Conservation (phyloP, 768 basidiomycete genomes). For the Amanita polypyramis region DNA sequence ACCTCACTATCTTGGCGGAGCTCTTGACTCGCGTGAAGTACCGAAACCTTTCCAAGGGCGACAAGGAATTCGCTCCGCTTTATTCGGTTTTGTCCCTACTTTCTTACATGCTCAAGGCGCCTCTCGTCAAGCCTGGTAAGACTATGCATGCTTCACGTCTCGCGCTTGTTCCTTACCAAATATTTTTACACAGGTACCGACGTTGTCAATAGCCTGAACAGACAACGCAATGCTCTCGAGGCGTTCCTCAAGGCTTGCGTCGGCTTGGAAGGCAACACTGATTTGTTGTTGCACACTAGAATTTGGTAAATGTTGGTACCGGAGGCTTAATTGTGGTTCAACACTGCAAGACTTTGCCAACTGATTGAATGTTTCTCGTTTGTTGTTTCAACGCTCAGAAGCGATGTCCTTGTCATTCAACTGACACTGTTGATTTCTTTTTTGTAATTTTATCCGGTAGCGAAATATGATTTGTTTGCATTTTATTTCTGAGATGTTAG, state of each 20-base stretch:
- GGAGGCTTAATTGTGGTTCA: conserved; percentile 1
- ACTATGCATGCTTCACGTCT: neutral
- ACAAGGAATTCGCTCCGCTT: conserved; percentile 65
- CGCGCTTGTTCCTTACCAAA: neutral
- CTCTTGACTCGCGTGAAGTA: conserved; percentile 89
- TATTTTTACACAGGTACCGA: conserved; percentile 46
- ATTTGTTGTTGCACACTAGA: conserved; percentile 79
- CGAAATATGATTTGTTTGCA: too few relatives aligned
- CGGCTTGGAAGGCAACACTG: conserved; percentile 73
- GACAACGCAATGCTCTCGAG: conserved; percentile 93
- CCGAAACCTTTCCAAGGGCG: conserved; percentile 36
- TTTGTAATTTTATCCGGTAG: too few relatives aligned
- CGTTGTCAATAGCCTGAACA: conserved; percentile 90
- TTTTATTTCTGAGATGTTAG: too few relatives aligned
- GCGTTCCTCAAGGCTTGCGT: conserved; percentile 91
- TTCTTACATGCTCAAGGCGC: conserved; percentile 96
- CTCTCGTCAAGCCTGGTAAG: conserved; percentile 86
- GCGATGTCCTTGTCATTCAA: too few relatives aligned
- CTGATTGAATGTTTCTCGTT: too few relatives aligned
- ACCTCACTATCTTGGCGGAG: conserved; percentile 88
- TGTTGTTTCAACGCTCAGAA: too few relatives aligned
- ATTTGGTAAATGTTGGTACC: conserved; percentile 54
- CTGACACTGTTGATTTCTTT: too few relatives aligned
- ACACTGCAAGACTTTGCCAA: neutral
- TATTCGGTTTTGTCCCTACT: conserved; percentile 90